phyloP scores from a whole-genome alignment of 306 rosid species.

The Lathyrus sativus region DNA sequence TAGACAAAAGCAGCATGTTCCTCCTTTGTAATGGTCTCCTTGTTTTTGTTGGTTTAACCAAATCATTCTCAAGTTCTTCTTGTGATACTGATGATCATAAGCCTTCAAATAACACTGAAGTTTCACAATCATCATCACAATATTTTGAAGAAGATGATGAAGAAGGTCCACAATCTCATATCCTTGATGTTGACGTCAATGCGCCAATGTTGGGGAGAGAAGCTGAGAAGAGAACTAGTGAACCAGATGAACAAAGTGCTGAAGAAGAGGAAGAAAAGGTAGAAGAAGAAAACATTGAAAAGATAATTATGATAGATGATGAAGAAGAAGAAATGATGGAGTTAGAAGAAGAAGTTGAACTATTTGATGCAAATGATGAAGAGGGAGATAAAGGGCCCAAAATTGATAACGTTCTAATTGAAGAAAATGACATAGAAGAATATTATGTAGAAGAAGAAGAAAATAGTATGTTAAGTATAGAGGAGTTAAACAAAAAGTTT shows the following conservation, averaged over 20 bases:
- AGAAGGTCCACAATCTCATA: slow-evolving; percentile 27
- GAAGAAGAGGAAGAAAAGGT: slow-evolving; percentile 38
- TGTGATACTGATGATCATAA: slow-evolving; percentile 29
- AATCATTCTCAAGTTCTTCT: slow-evolving; percentile 48
- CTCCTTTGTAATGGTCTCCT: slow-evolving; percentile 76
- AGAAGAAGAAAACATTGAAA: slow-evolving; percentile 32
- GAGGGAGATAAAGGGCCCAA: slow-evolving; percentile 33
- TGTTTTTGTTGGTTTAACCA: slow-evolving; percentile 67
- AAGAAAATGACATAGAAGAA: slow-evolving; percentile 39
- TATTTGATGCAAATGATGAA: slow-evolving; percentile 31
- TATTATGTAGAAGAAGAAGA: slow-evolving; percentile 36
- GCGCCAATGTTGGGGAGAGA: slow-evolving; percentile 39
- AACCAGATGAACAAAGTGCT: slow-evolving; percentile 12
- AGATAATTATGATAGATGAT: slow-evolving; percentile 30
- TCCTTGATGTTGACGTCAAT: slow-evolving; percentile 21
- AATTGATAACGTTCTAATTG: slow-evolving; percentile 26
- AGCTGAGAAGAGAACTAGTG: slow-evolving; percentile 14
- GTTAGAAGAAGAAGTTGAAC: slow-evolving; percentile 36
- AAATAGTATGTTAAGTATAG: slow-evolving; percentile 52
- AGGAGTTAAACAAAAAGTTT: slow-evolving; percentile 73
- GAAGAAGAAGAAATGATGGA: slow-evolving; percentile 30
- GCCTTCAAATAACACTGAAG: neutral
- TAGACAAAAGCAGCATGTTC: slow-evolving; percentile 80
- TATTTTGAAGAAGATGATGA: slow-evolving; percentile 35
- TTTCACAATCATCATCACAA: neutral